These are phyloP conservation scores for Fusarium sp. DNA, from an alignment of 2,329 filamentous ascomycete genomes.

Conservation along the genomic window DNA sequence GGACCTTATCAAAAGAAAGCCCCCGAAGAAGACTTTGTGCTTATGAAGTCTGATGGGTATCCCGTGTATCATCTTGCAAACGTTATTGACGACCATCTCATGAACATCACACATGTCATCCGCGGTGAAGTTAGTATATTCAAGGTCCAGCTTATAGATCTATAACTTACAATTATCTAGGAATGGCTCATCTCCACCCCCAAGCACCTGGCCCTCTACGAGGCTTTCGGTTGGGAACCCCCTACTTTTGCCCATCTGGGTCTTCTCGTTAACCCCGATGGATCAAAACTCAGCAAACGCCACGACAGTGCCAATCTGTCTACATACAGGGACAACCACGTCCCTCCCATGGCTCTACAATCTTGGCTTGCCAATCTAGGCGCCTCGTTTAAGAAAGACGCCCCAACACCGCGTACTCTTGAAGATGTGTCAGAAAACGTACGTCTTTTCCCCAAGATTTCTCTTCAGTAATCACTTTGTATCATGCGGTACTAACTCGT, in stretches of 20 bases:
- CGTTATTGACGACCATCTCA: slow-evolving; percentile 94
- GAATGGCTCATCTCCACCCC: slow-evolving; percentile 98
- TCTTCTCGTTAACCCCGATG: slow-evolving; percentile 75
- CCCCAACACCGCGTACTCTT: slow-evolving; percentile 61
- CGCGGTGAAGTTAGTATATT: slow-evolving; percentile 75
- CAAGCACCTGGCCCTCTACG: slow-evolving; percentile 76
- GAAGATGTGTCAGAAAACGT: slow-evolving; percentile 77
- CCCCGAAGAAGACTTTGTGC: slow-evolving; percentile 82
- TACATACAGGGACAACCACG: slow-evolving; percentile 61
- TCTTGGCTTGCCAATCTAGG: slow-evolving; percentile 86
- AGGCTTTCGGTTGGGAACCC: slow-evolving; percentile 79
- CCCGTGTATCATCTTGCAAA: slow-evolving; percentile 98
- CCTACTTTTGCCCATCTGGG: slow-evolving; percentile 86
- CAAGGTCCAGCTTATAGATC: background rate
- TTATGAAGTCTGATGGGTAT: slow-evolving; percentile 90
- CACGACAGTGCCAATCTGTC: slow-evolving; percentile 66
- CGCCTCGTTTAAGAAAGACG: slow-evolving; percentile 49
- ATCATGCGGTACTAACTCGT: slow-evolving; percentile 41
- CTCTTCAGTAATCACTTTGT: background rate
- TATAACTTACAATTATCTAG: slow-evolving; percentile 52
- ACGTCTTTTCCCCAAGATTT: slow-evolving; percentile 44
- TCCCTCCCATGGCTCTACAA: slow-evolving; percentile 65
- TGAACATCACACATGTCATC: slow-evolving; percentile 96
- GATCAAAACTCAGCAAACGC: slow-evolving; percentile 88
- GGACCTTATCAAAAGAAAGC: slow-evolving; percentile 71